Evolutionary conservation across 805 yeast species (phyloP), one percentile per base, ranked within the genome.

Genomic region (Sugiyamaella smithiae): DNA sequence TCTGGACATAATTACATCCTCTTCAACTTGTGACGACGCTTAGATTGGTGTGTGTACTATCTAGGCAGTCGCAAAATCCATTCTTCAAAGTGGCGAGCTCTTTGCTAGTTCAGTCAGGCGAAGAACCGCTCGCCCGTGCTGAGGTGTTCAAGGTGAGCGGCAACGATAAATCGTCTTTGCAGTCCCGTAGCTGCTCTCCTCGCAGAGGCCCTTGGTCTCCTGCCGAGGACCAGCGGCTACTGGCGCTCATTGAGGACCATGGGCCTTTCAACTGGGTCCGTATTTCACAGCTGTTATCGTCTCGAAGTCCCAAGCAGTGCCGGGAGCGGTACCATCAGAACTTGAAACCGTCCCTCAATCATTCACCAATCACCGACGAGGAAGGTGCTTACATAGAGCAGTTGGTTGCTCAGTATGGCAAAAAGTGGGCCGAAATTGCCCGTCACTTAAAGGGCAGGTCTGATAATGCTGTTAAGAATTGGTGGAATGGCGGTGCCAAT

Each of bases 401-500:
- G 54, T 73, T 89, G 48, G 96, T 89, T 35, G 77, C 73, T 8
- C 77, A 80, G 55, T 80, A 86, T 63, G 97, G 97, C 40, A 88
- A 88, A 65, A 77, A 86, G 58, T 88, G 97, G 97, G 96, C 97
- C 0, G 96, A 87, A 61, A 89, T 88, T 40, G 88, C 96, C 14
- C 76, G 96, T 45, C 95, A 88, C 66, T 69, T 88, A 50, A 84
- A 85, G 53, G 96, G 96, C 1, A 72, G 97, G 46, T 77, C 85
- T n/a, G 97, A 88, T 66, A 88, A 88, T 65, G 89, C 95, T 17
- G 87, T 88, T 59, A 88, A 88, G 64, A 89, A 89, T 68, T 89
- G 96, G 96, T 88, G 96, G 96, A 88, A 88, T 62, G 95, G 96
- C 3, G 95, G 96, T 6, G 91, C 95, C 11, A 88, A 86, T 63